These are phyloP conservation scores for Xylaria digitata DNA, from an alignment of 2,329 filamentous ascomycete genomes.

Conservation along the genomic window DNA sequence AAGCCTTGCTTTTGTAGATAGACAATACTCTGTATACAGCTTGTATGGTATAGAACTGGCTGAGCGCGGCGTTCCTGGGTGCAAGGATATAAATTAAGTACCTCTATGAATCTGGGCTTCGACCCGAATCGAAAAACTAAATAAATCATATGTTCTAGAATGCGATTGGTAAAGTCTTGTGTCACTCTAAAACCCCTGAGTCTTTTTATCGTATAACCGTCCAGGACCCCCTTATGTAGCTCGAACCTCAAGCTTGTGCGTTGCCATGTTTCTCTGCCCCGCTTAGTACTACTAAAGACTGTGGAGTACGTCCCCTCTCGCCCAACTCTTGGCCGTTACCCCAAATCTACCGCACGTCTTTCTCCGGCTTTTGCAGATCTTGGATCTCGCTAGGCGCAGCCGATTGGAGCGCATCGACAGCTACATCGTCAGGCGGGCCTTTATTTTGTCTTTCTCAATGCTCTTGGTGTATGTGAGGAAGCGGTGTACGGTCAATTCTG, in stretches of 20 bases:
- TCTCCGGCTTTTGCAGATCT: conserved; percentile 26
- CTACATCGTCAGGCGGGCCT: conserved; percentile 12
- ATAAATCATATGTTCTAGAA: background rate
- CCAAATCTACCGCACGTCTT: conserved; percentile 33
- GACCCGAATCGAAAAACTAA: background rate
- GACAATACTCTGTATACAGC: conserved; percentile 27
- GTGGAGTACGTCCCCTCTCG: conserved; percentile 27
- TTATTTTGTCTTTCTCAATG: conserved; percentile 15
- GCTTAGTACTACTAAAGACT: conserved; percentile 13
- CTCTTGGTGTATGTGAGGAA: background rate
- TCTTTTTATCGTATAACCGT: background rate
- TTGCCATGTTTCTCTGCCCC: conserved; percentile 4
- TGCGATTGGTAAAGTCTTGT: background rate
- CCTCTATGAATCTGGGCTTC: conserved; percentile 3
- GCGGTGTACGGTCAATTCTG: background rate
- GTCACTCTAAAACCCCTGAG: background rate
- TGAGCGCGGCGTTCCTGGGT: conserved; percentile 37
- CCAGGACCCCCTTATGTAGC: background rate
- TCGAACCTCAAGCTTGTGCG: background rate
- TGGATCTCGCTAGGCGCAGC: conserved; percentile 14
- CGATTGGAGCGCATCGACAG: conserved; percentile 33
- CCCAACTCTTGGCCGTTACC: conserved; percentile 5
- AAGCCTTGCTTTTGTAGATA: conserved; percentile 15
- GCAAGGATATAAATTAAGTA: background rate
- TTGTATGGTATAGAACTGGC: conserved; percentile 35